These are phyloP conservation scores for Zygosaccharomyces sapae DNA, from an alignment of 1,139 yeast genomes.

Conservation along the genomic window DNA sequence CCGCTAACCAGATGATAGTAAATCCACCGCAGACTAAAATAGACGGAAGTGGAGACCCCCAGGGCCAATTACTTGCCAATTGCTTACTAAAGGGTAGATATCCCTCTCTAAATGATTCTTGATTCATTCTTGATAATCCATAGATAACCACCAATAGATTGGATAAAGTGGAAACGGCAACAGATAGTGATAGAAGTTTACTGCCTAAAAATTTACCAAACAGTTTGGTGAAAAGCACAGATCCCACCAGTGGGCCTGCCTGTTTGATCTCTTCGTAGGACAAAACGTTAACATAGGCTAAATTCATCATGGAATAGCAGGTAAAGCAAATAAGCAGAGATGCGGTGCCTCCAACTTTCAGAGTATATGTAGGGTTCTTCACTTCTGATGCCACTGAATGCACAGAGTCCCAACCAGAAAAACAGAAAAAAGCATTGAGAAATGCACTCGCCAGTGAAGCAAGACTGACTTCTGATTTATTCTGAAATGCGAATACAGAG, in stretches of 20 bases:
- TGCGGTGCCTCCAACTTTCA: slow-evolving; percentile 57
- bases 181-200: slow-evolving; percentile 50
- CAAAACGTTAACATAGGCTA: slow-evolving; percentile 54
- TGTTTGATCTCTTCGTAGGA: slow-evolving; percentile 50
- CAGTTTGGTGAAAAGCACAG: slow-evolving; percentile 52
- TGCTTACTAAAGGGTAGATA: slow-evolving; percentile 49
- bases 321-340: slow-evolving; percentile 47
- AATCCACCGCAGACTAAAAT: slow-evolving; percentile 35
- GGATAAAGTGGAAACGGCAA: slow-evolving; percentile 59
- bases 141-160: slow-evolving; percentile 60
- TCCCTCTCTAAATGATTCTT: slow-evolving; percentile 62
- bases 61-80: slow-evolving; percentile 56
- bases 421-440: slow-evolving; percentile 56
- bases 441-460: slow-evolving; percentile 54
- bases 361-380: slow-evolving; percentile 53
- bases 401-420: slow-evolving; percentile 61
- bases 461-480: slow-evolving; percentile 37
- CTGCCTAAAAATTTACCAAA: slow-evolving; percentile 53
- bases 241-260: slow-evolving; percentile 58
- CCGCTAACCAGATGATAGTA: slow-evolving; percentile 40
- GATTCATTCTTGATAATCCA: slow-evolving; percentile 57
- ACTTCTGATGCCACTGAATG: slow-evolving; percentile 63
- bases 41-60: slow-evolving; percentile 53
- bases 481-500: slow-evolving; percentile 23
- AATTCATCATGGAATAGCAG: slow-evolving; percentile 53